phyloP scores from a whole-genome alignment of 2,329 filamentous ascomycete genomes.

The Bipolaris oryzae region DNA sequence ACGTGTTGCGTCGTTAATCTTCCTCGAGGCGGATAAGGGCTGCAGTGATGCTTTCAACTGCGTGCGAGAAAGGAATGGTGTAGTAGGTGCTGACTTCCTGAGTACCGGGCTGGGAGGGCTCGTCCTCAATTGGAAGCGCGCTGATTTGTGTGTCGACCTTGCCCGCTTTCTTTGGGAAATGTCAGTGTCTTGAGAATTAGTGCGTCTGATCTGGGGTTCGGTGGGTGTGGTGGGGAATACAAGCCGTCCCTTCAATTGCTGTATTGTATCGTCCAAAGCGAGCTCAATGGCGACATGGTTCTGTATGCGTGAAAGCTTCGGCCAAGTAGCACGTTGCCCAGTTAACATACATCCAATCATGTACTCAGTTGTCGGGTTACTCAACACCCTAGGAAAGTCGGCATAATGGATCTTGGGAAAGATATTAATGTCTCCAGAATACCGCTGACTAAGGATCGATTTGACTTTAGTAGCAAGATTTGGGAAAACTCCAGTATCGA shows the following conservation, averaged over 20 bases:
- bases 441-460: conserved; percentile 86
- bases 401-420: conserved; percentile 77
- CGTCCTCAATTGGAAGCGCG: conserved; percentile 27
- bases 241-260: conserved; percentile 69
- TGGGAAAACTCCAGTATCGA: conserved; percentile 80
- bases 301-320: conserved; percentile 80
- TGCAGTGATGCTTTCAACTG: conserved; percentile 14
- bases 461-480: conserved; percentile 77
- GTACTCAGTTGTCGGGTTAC: conserved; percentile 84
- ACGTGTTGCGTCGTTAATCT: conserved; percentile 18
- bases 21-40: conserved; percentile 16
- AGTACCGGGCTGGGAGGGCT: conserved; percentile 29
- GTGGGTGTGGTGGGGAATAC: conserved; percentile 71
- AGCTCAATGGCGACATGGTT: conserved; percentile 90
- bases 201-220: conserved; percentile 33
- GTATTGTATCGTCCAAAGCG: conserved; percentile 77
- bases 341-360: conserved; percentile 78
- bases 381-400: conserved; percentile 77
- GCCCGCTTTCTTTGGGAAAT: conserved; percentile 17
- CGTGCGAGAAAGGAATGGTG: conserved; percentile 24
- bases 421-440: conserved; percentile 95
- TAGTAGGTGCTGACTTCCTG: conserved; percentile 23
- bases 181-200: conserved; percentile 36
- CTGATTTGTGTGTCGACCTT: conserved; percentile 29
- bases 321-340: conserved; percentile 90